phyloP scores from a whole-genome alignment of 2,329 filamentous ascomycete species.

The Fusarium pseudograminearum region DNA sequence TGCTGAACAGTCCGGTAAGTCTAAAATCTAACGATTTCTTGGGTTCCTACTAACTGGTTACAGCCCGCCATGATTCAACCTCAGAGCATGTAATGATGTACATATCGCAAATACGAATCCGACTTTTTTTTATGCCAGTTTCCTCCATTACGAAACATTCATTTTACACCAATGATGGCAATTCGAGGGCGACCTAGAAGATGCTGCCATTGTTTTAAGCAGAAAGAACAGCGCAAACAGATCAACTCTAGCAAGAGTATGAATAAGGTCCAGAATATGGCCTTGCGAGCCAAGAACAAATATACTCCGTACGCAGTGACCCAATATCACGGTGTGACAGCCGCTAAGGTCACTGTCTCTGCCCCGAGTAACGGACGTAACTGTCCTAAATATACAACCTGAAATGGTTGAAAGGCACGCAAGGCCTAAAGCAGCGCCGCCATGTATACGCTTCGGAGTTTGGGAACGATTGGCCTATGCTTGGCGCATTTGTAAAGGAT shows the following conservation, averaged over 20 bases:
- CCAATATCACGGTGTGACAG: conserved; percentile 49
- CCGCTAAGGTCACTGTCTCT: conserved; percentile 45
- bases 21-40: neutral
- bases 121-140: conserved; percentile 36
- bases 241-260: conserved; percentile 32
- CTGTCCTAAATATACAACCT: conserved; percentile 44
- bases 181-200: conserved; percentile 45
- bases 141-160: conserved; percentile 38
- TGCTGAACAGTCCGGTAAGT: conserved; percentile 95
- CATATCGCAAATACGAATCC: conserved; percentile 38
- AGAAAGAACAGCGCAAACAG: conserved; percentile 37
- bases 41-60: conserved; percentile 17
- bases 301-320: conserved; percentile 40
- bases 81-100: conserved; percentile 62
- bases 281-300: conserved; percentile 32
- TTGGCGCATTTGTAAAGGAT: conserved; percentile 41
- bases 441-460: conserved; percentile 38
- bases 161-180: conserved; percentile 39
- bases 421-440: conserved; percentile 29
- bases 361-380: conserved; percentile 46
- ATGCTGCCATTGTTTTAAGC: conserved; percentile 31
- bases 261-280: conserved; percentile 32
- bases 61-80: conserved; percentile 68
- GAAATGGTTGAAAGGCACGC: conserved; percentile 48
- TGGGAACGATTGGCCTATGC: conserved; percentile 31